A percentile compares a stretch with the other conserved stretches of the same genome.
Conservation (phyloP, 345 rosid genomes). For the Geranium rotundifolium region DNA sequence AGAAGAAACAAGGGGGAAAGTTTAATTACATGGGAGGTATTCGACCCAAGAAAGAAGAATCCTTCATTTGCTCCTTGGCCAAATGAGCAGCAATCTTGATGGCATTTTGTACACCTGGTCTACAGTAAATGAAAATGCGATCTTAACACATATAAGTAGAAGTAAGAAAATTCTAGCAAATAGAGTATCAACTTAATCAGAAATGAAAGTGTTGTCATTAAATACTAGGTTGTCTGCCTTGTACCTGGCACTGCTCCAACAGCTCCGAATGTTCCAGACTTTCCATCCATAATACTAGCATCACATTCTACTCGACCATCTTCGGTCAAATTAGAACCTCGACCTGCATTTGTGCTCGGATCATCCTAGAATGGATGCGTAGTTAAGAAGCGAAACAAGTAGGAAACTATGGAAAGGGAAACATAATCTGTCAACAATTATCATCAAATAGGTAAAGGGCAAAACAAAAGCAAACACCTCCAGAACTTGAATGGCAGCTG, state of each 20-base stretch:
- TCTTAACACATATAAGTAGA: no score
- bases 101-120: constrained; percentile 88
- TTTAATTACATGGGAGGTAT: constrained; percentile 75
- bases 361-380: constrained; percentile 40
- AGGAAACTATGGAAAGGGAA: no score
- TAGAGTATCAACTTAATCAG: no score
- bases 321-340: constrained; percentile 92
- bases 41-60: constrained; percentile 66
- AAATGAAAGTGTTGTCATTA: no score
- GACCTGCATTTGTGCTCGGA: constrained; percentile 82
- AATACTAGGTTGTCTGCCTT: no score
- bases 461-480: constrained; percentile 39
- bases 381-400: no score
- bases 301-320: constrained; percentile 91
- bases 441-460: background rate
- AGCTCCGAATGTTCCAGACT: constrained; percentile 80
- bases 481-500: constrained; percentile 78
- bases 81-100: constrained; percentile 71
- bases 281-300: constrained; percentile 89
- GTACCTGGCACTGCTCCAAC: constrained; percentile 94
- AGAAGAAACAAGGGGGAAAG: constrained; percentile 7
- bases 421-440: background rate
- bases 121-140: constrained; percentile 14
- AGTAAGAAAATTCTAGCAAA: no score
- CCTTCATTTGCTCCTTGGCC: constrained; percentile 65